phyloP scores from a whole-genome alignment of 129 eudicot species.

The sunflower (Helianthus annuus) region HanXRQr2.0-SUNRISE NC_035434.2:174274997-174275496 shows the following conservation, averaged over 20 bases:
- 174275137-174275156: constrained; percentile 91
- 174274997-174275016: constrained; percentile 1
- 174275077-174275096: neutral
- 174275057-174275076: neutral
- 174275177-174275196: neutral
- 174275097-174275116: constrained; percentile 33
- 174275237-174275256: constrained; percentile 94
- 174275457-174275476: too few species aligned
- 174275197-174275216: neutral
- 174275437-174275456: too few species aligned
- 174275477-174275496: too few species aligned
- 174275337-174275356: too few species aligned
- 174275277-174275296: constrained; percentile 86
- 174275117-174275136: constrained; percentile 98
- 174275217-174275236: constrained; percentile 56
- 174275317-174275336: too few species aligned
- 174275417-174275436: too few species aligned
- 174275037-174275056: constrained; percentile 12
- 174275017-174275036: neutral
- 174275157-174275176: constrained; percentile 35
- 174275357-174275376: too few species aligned
- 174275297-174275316: neutral
- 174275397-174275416: too few species aligned
- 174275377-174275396: too few species aligned
- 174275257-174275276: constrained; percentile 96